Percentiles rank a stretch among this genome's conserved stretches.
Conservation (phyloP, 768 basidiomycete species). For the Tulasnella sp. region DNA sequence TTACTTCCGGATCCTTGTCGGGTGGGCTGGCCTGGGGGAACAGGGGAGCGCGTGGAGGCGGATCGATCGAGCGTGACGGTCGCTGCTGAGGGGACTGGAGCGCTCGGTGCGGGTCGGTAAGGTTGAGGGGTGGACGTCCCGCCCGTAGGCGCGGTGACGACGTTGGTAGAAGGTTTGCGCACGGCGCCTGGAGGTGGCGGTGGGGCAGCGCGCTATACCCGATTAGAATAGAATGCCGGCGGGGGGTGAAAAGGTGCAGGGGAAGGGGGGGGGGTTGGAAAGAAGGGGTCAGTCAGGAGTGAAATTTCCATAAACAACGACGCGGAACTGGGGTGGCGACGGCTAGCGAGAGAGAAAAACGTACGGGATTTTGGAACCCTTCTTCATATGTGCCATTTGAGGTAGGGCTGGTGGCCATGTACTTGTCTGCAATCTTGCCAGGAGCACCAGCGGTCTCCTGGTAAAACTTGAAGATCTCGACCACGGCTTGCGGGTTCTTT, state of each 20-base stretch:
- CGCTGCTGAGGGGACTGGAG: constrained; percentile 32
- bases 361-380: neutral
- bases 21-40: too few relatives aligned
- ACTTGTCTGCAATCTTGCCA: neutral
- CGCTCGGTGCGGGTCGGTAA: constrained; percentile 29
- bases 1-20: neutral
- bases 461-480: constrained; percentile 99
- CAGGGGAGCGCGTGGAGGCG: constrained; percentile 50
- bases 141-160: constrained; percentile 34
- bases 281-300: constrained; percentile 36
- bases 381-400: neutral
- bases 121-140: constrained; percentile 40
- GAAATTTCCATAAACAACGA: constrained; percentile 1
- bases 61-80: constrained; percentile 6
- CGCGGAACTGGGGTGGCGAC: constrained; percentile 30
- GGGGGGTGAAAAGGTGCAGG: too few relatives aligned
- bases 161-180: constrained; percentile 10
- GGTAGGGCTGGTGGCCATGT: neutral
- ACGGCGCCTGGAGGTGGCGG: constrained; percentile 25
- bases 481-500: constrained; percentile 95
- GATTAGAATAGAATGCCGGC: constrained; percentile 26
- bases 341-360: neutral
- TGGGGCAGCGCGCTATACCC: constrained; percentile 41
- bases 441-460: constrained; percentile 58
- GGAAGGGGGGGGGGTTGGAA: too few relatives aligned